Evolutionary conservation across 2,329 filamentous ascomycete species (phyloP), one percentile per base, ranked within the genome.

Genomic region (Lithohypha guttulata): DNA sequence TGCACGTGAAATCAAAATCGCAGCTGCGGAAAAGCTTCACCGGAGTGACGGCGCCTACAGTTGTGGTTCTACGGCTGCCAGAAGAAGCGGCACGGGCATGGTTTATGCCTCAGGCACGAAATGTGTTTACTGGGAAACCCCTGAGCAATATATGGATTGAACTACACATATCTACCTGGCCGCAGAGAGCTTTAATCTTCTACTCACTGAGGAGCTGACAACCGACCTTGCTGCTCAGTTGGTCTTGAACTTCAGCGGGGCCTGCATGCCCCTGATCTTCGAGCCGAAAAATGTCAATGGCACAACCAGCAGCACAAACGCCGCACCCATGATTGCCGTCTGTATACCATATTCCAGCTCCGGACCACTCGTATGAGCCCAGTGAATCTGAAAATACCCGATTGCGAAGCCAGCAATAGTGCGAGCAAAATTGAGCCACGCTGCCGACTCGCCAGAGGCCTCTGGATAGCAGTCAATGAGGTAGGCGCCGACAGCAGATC

Each of bases 381-480:
- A 72, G n/a, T 54, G 53, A n/a, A 71, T 60, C 54, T 71, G 64
- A 33, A 71, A 44, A 37, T 57, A 57, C 6, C 46, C 51, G 3
- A 50, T 47, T 37, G 52, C 64, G 45, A 69, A 70, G 6, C 68
- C 67, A 15, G 65, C 68, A 17, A 65, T 48, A 1, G 66, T 68
- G 4, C 69, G 56, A 14, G 60, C 60, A 40, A 65, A 60, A 47
- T 70, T 70, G 32, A 73, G 54, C 65, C 66, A 69, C 0, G 68
- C 68, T 8, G 61, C 63, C 14, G 69, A 65, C 49, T 70, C 68
- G 3, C 68, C 68, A n/a, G 59, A 60, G 10, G 62, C 66, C 51
- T 69, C 62, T 1, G 69, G 70, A 51, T 73, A 73, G 42, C 59
- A 59, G 53, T 73, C 70, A 5, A 73, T 63, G 25, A 62, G 59